Conservation (phyloP, 2,329 filamentous ascomycete species). For the Tolypocladium guangdongense region DNA sequence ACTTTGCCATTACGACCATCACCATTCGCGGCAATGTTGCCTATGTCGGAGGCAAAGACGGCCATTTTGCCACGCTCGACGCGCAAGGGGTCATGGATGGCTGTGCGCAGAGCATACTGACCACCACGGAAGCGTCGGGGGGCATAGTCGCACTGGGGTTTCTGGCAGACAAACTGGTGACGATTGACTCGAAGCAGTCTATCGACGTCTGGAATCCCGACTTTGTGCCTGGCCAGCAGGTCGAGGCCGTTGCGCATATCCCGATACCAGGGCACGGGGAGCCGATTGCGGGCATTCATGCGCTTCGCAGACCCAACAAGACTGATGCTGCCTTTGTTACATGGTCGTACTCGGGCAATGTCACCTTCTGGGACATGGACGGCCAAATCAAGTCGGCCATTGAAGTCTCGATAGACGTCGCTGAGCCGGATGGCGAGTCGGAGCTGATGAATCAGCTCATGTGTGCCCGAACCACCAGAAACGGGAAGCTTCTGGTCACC, state of each 20-base stretch:
- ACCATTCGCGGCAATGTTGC: conserved; percentile 47
- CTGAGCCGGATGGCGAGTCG: conserved; percentile 34
- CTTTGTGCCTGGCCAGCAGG: conserved; percentile 28
- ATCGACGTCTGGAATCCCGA: conserved; percentile 56
- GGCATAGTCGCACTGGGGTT: conserved; percentile 59
- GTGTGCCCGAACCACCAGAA: conserved; percentile 46
- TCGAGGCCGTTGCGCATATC: conserved; percentile 31
- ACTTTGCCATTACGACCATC: conserved; percentile 59
- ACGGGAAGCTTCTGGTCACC: conserved; percentile 59
- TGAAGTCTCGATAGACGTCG: conserved; percentile 58
- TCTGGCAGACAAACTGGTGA: conserved; percentile 55
- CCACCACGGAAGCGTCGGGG: conserved; percentile 23
- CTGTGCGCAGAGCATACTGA: conserved; percentile 26
- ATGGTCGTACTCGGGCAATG: conserved; percentile 71
- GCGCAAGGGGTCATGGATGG: conserved; percentile 37
- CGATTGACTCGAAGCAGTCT: conserved; percentile 63
- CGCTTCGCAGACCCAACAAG: conserved; percentile 48
- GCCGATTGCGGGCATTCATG: conserved; percentile 61
- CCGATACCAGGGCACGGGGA: conserved; percentile 53
- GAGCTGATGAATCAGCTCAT: conserved; percentile 48
- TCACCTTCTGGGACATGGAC: conserved; percentile 72
- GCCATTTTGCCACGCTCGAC: conserved; percentile 43
- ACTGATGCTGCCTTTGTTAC: conserved; percentile 69
- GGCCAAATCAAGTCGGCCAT: conserved; percentile 57
- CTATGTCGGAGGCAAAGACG: conserved; percentile 59